Conservation (phyloP, 116 monocot species). For the Trichopus zeylanicus region DNA sequence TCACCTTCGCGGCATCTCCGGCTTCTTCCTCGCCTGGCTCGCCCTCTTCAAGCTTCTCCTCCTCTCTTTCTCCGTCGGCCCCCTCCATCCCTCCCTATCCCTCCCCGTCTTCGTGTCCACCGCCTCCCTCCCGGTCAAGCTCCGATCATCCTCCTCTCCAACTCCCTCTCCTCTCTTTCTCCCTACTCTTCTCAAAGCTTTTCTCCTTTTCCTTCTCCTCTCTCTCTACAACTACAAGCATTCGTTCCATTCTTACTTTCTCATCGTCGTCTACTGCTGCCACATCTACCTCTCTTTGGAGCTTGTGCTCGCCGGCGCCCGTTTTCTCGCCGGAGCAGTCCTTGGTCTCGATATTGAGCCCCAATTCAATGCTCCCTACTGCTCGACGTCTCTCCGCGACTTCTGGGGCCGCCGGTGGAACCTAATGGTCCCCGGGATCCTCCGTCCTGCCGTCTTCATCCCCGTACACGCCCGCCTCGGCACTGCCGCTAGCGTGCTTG, state of each 20-base stretch:
- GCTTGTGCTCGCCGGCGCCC: conserved; percentile 23
- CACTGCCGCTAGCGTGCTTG: conserved; percentile 12
- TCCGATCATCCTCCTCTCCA: conserved; percentile 4
- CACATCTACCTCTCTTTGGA: conserved; percentile 53
- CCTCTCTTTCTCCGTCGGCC: conserved; percentile 49
- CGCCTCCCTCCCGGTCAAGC: conserved; percentile 47
- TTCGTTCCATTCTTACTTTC: conserved; percentile 10
- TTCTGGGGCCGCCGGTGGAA: conserved; percentile 59
- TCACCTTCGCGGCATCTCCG: conserved; percentile 30
- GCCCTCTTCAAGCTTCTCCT: conserved; percentile 65
- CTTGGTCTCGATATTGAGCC: conserved; percentile 35
- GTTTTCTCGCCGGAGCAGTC: conserved; percentile 7
- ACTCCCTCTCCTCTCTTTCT: neutral
- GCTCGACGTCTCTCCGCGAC: conserved; percentile 32
- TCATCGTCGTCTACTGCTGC: conserved; percentile 25
- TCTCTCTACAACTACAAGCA: conserved; percentile 18
- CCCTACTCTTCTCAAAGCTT: conserved; percentile 14
- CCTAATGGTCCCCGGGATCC: conserved; percentile 36
- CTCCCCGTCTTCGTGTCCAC: conserved; percentile 38
- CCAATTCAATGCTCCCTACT: conserved; percentile 32
- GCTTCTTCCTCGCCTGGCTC: conserved; percentile 58
- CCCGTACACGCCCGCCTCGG: conserved; percentile 20
- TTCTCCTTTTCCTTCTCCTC: conserved; percentile 21
- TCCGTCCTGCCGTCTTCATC: conserved; percentile 32
- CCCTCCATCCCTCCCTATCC: conserved; percentile 29